Percentiles rank a stretch among this genome's conserved stretches.
phyloP scores from a whole-genome alignment of 2,329 filamentous ascomycete genomes.

The Sporothrix phasma region DNA sequence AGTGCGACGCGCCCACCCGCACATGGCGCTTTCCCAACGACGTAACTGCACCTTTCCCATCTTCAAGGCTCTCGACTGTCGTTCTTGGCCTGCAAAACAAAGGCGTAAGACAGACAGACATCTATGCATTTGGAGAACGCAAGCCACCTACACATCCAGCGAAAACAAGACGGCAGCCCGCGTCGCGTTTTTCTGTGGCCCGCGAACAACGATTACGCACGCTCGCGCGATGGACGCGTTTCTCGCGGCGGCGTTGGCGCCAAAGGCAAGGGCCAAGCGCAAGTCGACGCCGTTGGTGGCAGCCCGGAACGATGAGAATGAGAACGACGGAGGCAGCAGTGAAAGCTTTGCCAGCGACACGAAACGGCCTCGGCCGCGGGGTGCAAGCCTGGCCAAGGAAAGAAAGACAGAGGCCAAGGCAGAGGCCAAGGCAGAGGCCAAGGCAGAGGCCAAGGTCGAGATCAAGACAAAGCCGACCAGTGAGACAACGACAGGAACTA shows the following conservation, averaged over 20 bases:
- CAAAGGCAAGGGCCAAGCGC: not conserved
- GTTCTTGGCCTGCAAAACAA: not conserved
- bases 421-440: not conserved
- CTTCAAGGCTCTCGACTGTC: not conserved
- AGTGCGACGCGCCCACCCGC: not conserved
- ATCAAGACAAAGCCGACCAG: not conserved
- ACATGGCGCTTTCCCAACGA: not conserved
- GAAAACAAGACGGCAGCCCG: not conserved
- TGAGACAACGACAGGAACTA: not conserved
- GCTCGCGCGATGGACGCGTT: conserved; percentile 5
- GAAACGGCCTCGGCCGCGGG: not conserved
- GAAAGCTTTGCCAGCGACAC: not conserved
- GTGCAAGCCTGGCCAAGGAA: not conserved
- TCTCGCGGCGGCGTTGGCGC: conserved; percentile 1
- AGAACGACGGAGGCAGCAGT: not conserved
- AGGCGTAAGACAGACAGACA: not conserved
- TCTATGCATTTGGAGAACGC: not conserved
- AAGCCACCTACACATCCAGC: too few relatives aligned
- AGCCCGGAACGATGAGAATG: not conserved
- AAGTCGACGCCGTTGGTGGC: not conserved
- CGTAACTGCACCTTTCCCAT: not conserved
- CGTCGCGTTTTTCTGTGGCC: not conserved
- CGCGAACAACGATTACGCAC: not conserved
- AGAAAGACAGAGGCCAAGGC: too few relatives aligned
- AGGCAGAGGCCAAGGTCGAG: too few relatives aligned